Evolutionary conservation across 805 yeast species (phyloP).

Genomic region (Wickerhamia fluorescens): DNA sequence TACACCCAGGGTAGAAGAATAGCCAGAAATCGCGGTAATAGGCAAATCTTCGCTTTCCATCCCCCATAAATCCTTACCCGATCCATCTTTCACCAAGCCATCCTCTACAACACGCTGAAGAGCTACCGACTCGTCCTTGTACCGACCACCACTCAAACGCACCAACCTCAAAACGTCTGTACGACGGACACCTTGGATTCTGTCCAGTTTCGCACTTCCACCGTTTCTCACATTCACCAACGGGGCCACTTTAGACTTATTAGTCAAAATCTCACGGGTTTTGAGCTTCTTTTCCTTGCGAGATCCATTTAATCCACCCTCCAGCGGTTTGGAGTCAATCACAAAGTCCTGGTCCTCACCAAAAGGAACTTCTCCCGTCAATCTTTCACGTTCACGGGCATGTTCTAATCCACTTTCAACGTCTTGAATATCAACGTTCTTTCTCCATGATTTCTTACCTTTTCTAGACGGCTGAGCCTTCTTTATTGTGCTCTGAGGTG

Average conservation of each 20-base stretch:
- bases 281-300: slow-evolving; percentile 37
- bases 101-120: slow-evolving; percentile 54
- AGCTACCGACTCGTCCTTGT: slow-evolving; percentile 44
- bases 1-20: slow-evolving; percentile 11
- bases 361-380: slow-evolving; percentile 39
- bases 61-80: slow-evolving; percentile 63
- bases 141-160: slow-evolving; percentile 66
- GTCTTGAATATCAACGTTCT: slow-evolving; percentile 82
- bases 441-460: slow-evolving; percentile 90
- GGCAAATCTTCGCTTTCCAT: too few relatives aligned
- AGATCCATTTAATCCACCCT: too few relatives aligned
- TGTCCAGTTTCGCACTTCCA: slow-evolving; percentile 2
- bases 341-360: slow-evolving; percentile 44
- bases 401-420: slow-evolving; percentile 66
- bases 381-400: slow-evolving; percentile 53
- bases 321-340: slow-evolving; percentile 36
- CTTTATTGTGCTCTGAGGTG: too few relatives aligned
- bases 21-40: slow-evolving; percentile 9
- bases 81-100: slow-evolving; percentile 45
- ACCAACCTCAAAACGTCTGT: slow-evolving; percentile 59
- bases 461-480: slow-evolving; percentile 75
- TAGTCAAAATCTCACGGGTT: slow-evolving; percentile 59
- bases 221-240: slow-evolving; percentile 19
- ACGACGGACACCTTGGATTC: slow-evolving; percentile 55
- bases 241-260: slow-evolving; percentile 73